A percentile compares a stretch with the other conserved stretches of the same genome.
Evolutionary conservation across 2,329 filamentous ascomycete species (phyloP).

Genomic region (Fusarium sp.): DNA sequence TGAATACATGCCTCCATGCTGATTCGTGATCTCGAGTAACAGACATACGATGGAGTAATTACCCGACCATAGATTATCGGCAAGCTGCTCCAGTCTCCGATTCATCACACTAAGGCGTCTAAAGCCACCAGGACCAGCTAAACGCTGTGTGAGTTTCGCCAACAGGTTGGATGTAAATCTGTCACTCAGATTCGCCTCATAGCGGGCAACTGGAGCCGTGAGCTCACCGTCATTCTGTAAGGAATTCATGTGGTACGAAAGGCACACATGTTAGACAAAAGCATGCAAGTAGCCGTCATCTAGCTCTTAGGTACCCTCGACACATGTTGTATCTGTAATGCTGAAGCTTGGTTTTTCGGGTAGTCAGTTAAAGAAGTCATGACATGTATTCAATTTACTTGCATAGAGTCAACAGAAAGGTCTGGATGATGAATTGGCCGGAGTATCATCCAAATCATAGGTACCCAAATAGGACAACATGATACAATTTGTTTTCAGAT

Average conservation of each 20-base stretch:
- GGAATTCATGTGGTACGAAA: conserved; percentile 3
- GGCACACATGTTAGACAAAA: not conserved
- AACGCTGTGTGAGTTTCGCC: too few relatives aligned
- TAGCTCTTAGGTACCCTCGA: not conserved
- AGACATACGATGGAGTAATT: conserved; percentile 15
- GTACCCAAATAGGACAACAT: not conserved
- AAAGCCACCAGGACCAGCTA: not conserved
- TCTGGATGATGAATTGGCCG: not conserved
- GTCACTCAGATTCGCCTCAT: not conserved
- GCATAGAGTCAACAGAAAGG: not conserved
- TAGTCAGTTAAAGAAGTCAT: not conserved
- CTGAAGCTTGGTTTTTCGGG: not conserved
- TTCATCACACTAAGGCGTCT: not conserved
- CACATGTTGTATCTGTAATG: not conserved
- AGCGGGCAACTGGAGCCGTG: conserved; percentile 30
- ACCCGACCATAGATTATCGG: not conserved
- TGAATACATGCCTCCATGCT: not conserved
- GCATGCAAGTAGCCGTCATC: conserved; percentile 15
- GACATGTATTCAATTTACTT: not conserved
- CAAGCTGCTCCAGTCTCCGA: not conserved
- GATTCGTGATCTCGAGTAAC: not conserved
- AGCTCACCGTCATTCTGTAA: not conserved
- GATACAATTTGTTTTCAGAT: not conserved
- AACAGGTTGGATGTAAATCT: not conserved
- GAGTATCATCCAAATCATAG: not conserved